phyloP scores from a whole-genome alignment of 768 basidiomycete genomes.

The Phaffia tasmanica region DNA sequence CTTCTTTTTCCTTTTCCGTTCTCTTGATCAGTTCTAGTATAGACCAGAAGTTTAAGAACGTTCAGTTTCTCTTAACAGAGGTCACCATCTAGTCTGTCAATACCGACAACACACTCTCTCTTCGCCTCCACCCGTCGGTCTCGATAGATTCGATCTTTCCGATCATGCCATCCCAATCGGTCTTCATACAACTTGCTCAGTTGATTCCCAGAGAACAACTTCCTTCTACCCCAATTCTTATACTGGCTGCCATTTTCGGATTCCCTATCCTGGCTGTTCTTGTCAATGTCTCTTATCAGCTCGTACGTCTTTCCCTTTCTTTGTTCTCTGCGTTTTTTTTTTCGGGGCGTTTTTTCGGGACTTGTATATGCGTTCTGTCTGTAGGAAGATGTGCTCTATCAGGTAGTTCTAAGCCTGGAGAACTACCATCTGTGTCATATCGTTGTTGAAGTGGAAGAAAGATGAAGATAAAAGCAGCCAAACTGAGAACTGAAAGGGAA shows the following conservation, averaged over 20 bases:
- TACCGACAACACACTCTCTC: too few species aligned
- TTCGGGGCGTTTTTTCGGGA: not conserved
- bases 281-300: constrained; percentile 65
- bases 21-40: not conserved
- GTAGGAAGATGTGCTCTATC: not conserved
- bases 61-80: too few species aligned
- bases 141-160: not conserved
- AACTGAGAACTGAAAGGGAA: not conserved
- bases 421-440: not conserved
- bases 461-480: not conserved
- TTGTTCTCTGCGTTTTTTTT: not conserved
- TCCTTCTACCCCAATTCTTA: constrained; percentile 23
- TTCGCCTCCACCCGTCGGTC: too few species aligned
- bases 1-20: not conserved
- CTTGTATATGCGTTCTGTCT: not conserved
- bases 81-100: too few species aligned
- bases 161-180: constrained; percentile 1
- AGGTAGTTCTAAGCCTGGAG: not conserved
- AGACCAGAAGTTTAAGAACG: too few species aligned
- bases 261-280: constrained; percentile 57
- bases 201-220: constrained; percentile 14
- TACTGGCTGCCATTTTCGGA: constrained; percentile 45
- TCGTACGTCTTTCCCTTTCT: constrained; percentile 45
- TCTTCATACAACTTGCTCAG: constrained; percentile 11
- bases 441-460: not conserved